Conservation (phyloP, 2,329 filamentous ascomycete genomes). For the Curvularia sp. region DNA sequence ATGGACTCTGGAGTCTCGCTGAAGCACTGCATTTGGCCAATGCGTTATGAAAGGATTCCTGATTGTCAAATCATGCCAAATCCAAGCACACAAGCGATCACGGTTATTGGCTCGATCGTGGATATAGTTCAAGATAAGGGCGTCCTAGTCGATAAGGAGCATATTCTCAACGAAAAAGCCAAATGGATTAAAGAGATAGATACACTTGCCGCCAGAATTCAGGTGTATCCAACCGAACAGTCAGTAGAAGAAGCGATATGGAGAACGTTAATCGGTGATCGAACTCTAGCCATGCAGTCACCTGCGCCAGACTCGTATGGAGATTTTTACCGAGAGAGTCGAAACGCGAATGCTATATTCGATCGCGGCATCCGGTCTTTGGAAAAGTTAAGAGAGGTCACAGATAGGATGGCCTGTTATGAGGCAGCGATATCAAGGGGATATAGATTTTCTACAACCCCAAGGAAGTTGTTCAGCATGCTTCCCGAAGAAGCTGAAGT, state of each 20-base stretch:
- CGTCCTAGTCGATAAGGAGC: background rate
- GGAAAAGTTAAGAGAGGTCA: too few relatives aligned
- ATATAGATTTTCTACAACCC: background rate
- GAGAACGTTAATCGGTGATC: background rate
- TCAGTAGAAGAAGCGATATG: background rate
- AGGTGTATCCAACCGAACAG: background rate
- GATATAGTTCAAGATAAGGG: background rate
- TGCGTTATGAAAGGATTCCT: background rate
- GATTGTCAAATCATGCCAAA: background rate
- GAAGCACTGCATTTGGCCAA: background rate
- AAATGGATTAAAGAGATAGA: background rate
- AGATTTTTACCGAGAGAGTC: background rate
- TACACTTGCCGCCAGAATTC: background rate
- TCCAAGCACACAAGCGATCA: background rate
- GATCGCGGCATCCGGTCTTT: too few relatives aligned
- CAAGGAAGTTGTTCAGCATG: background rate
- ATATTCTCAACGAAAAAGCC: background rate
- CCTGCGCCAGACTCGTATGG: background rate
- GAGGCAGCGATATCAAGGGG: background rate
- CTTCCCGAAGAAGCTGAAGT: background rate
- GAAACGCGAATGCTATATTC: background rate
- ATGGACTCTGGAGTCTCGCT: background rate
- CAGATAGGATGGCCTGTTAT: background rate
- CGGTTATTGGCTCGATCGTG: background rate
- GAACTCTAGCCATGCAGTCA: background rate